These are phyloP conservation scores for Pascua guehoae DNA, from an alignment of 1,284 basidiomycete species.

Conservation along the genomic window DNA sequence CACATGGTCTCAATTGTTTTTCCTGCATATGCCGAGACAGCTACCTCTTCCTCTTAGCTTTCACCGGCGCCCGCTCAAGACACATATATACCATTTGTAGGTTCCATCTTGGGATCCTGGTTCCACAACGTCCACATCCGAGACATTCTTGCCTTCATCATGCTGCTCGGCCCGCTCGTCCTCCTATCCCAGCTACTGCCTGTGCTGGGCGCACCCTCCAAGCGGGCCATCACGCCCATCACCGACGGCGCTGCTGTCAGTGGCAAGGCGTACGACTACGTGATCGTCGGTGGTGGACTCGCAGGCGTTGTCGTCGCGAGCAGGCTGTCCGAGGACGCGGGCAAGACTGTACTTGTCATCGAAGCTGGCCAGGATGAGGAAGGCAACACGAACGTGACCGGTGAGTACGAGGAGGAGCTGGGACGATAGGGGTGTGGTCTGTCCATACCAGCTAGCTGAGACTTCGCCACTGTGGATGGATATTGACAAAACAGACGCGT, in stretches of 20 bases:
- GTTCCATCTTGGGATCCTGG: too few relatives aligned
- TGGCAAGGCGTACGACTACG: constrained; percentile 59
- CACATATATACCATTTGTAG: too few relatives aligned
- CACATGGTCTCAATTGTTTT: too few relatives aligned
- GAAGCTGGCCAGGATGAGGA: constrained; percentile 39
- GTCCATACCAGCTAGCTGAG: too few relatives aligned
- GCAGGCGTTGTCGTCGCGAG: constrained; percentile 62
- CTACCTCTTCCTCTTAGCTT: too few relatives aligned
- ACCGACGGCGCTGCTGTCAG: constrained; percentile 14
- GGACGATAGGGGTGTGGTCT: too few relatives aligned
- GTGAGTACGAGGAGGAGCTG: constrained; percentile 8
- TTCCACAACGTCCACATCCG: too few relatives aligned
- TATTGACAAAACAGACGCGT: constrained; percentile 14
- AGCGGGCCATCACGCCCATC: constrained; percentile 1
- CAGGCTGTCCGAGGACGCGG: constrained; percentile 59
- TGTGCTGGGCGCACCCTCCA: neutral
- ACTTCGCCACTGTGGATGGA: neutral
- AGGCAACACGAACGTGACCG: constrained; percentile 24
- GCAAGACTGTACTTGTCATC: constrained; percentile 47
- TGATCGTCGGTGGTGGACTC: constrained; percentile 63
- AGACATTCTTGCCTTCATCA: too few relatives aligned
- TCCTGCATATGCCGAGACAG: too few relatives aligned
- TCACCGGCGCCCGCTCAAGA: too few relatives aligned
- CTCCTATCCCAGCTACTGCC: neutral
- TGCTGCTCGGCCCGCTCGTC: too few relatives aligned